Conservation (phyloP, 2,329 filamentous ascomycete species). For the Scytalidium sp. region DNA sequence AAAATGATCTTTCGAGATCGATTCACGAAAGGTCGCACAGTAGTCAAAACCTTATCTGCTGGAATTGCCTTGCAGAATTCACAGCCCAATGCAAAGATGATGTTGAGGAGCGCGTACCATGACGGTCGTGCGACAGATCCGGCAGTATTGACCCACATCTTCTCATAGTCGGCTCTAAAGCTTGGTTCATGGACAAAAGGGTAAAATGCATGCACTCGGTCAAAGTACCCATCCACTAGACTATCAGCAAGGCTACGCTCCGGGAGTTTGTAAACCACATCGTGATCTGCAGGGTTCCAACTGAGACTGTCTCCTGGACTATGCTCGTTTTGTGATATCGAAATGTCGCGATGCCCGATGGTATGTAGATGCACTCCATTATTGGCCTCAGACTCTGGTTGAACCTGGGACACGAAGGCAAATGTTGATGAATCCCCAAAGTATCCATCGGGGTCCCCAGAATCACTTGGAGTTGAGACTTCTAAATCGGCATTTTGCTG, state of each 20-base stretch:
- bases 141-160: conserved; percentile 10
- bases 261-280: conserved; percentile 6
- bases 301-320: background rate
- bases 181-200: conserved; percentile 15
- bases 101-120: conserved; percentile 24
- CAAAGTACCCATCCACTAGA: conserved; percentile 17
- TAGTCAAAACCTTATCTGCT: background rate
- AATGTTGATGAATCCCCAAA: conserved; percentile 3
- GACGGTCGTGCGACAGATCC: background rate
- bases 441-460: background rate
- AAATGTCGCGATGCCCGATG: background rate
- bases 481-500: background rate
- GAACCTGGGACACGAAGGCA: conserved; percentile 4
- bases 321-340: background rate
- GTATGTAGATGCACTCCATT: background rate
- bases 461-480: background rate
- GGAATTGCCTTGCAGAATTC: conserved; percentile 16
- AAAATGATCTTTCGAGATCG: conserved; percentile 23
- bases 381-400: conserved; percentile 9
- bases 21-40: conserved; percentile 25
- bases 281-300: background rate
- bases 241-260: conserved; percentile 14
- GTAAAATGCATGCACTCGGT: conserved; percentile 17
- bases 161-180: conserved; percentile 10
- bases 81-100: conserved; percentile 28